Percentiles rank a stretch among this genome's conserved stretches.
Evolutionary conservation across 805 yeast species (phyloP).

Genomic region (Kuraishia borneana): DNA sequence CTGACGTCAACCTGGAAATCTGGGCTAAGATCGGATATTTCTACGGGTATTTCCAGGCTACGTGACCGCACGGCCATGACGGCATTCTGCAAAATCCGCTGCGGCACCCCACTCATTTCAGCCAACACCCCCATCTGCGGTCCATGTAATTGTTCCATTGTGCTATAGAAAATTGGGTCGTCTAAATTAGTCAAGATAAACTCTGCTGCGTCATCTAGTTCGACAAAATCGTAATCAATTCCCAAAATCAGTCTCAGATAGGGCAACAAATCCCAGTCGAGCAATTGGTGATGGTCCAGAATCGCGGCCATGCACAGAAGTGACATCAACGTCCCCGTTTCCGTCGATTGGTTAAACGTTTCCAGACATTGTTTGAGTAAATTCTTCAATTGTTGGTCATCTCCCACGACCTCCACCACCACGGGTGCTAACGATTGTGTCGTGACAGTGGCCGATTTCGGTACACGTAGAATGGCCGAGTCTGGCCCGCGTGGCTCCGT

Average conservation of each 20-base stretch:
- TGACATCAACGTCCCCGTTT: background rate
- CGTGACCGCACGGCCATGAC: conserved; percentile 43
- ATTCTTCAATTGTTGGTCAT: background rate
- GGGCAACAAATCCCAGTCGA: too few relatives aligned
- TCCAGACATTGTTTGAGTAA: background rate
- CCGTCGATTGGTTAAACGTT: background rate
- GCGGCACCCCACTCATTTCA: too few relatives aligned
- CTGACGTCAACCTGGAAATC: conserved; percentile 40
- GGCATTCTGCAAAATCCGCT: background rate
- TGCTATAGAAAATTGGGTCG: too few relatives aligned
- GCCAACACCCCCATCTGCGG: too few relatives aligned
- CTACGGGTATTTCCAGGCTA: conserved; percentile 55
- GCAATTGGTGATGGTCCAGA: conserved; percentile 26
- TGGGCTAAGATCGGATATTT: conserved; percentile 13
- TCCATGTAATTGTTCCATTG: too few relatives aligned
- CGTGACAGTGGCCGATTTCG: background rate
- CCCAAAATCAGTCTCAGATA: too few relatives aligned
- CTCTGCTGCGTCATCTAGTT: too few relatives aligned
- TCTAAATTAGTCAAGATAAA: too few relatives aligned
- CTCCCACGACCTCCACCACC: background rate
- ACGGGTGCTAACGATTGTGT: background rate
- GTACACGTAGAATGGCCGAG: background rate
- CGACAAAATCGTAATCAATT: too few relatives aligned
- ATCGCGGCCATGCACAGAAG: conserved; percentile 5
- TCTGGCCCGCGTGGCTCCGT: background rate